Conservation (phyloP, 148 eudicot genomes). For the Persicaria tinctoria region DNA sequence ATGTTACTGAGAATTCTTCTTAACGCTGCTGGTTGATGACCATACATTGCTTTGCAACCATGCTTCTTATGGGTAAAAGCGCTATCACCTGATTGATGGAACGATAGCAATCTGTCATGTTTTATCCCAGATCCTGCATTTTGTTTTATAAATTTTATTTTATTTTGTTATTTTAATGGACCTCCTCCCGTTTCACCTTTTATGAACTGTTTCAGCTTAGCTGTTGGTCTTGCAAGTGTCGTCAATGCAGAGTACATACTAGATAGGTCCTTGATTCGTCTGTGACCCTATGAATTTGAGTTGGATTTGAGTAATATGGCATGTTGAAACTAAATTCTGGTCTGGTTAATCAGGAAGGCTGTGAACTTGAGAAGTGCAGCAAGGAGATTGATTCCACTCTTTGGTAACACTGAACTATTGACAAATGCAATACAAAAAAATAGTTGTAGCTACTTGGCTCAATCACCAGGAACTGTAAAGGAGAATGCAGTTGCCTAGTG, state of each 20-base stretch:
- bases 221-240: background rate
- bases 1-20: slow-evolving; percentile 17
- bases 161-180: background rate
- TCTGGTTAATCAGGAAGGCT: background rate
- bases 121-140: slow-evolving; percentile 4
- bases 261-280: background rate
- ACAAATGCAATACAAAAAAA: background rate
- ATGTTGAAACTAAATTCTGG: background rate
- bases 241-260: background rate
- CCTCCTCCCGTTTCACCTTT: background rate
- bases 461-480: background rate
- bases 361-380: background rate
- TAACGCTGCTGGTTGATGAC: slow-evolving; percentile 12
- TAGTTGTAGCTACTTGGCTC: background rate
- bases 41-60: slow-evolving; percentile 3
- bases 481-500: background rate
- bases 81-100: background rate
- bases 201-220: background rate
- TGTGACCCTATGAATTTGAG: background rate
- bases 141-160: background rate
- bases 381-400: background rate
- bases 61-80: slow-evolving; percentile 4
- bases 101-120: background rate
- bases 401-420: background rate
- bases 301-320: background rate